Conservation (phyloP, 169 alveolate genomes). For the Plasmodium fragile region DNA sequence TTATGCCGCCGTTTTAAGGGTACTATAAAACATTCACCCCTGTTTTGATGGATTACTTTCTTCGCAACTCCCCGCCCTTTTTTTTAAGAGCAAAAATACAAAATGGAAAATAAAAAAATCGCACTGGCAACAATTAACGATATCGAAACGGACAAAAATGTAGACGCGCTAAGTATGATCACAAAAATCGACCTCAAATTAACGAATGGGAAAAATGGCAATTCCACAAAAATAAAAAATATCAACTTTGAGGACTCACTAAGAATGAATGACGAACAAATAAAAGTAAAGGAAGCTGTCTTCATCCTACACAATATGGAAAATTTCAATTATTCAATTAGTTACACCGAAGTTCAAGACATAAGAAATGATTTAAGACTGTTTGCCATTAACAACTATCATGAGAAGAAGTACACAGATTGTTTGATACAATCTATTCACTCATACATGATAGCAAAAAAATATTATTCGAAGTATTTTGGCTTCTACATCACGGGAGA, state of each 20-base stretch:
- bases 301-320: slow-evolving; percentile 64
- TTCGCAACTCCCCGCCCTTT: not conserved
- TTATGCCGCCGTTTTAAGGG: not conserved
- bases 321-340: slow-evolving; percentile 68
- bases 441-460: slow-evolving; percentile 79
- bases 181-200: slow-evolving; percentile 49
- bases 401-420: slow-evolving; percentile 80
- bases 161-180: slow-evolving; percentile 49
- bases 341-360: slow-evolving; percentile 78
- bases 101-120: slow-evolving; percentile 52
- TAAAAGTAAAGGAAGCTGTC: slow-evolving; percentile 75
- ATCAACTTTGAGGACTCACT: slow-evolving; percentile 51
- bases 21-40: not conserved
- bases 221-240: slow-evolving; percentile 17
- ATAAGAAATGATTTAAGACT: slow-evolving; percentile 79
- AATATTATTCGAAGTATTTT: slow-evolving; percentile 77
- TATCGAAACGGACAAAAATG: slow-evolving; percentile 68
- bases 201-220: slow-evolving; percentile 30
- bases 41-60: not conserved
- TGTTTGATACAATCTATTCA: slow-evolving; percentile 80
- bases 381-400: slow-evolving; percentile 78
- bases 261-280: slow-evolving; percentile 61
- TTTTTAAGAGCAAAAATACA: not conserved
- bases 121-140: slow-evolving; percentile 61
- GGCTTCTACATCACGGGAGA: slow-evolving; percentile 83